phyloP scores from a whole-genome alignment of 805 yeast species.

The Barnettozyma vustinii region DNA sequence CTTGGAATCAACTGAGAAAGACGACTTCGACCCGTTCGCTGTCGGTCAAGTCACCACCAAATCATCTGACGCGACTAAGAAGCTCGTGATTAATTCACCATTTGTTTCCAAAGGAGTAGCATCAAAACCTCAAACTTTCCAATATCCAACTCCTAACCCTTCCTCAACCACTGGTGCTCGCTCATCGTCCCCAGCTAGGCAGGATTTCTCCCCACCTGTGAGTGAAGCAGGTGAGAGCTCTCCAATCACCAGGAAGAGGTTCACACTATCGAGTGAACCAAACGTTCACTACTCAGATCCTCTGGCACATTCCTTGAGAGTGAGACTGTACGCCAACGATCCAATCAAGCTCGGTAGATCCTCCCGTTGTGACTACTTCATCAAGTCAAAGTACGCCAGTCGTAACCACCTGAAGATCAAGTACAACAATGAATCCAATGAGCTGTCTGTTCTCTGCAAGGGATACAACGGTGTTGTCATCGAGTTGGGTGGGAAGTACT shows the following conservation, averaged over 20 bases:
- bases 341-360: constrained; percentile 46
- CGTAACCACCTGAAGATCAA: constrained; percentile 57
- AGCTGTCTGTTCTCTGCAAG: constrained; percentile 56
- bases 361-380: constrained; percentile 44
- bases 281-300: constrained; percentile 5
- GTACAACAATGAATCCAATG: constrained; percentile 34
- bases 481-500: constrained; percentile 47
- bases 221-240: background rate
- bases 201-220: background rate
- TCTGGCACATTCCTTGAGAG: constrained; percentile 12
- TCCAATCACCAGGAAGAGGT: background rate
- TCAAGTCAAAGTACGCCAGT: constrained; percentile 53
- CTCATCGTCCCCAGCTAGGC: constrained; percentile 31
- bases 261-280: background rate
- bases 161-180: constrained; percentile 46
- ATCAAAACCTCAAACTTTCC: constrained; percentile 10
- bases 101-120: constrained; percentile 13
- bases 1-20: constrained; percentile 16
- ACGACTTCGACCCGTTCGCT: constrained; percentile 17
- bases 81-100: constrained; percentile 21
- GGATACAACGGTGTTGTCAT: constrained; percentile 82
- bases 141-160: constrained; percentile 71
- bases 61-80: constrained; percentile 8
- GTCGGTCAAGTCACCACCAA: constrained; percentile 7
- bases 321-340: constrained; percentile 17